Percentiles rank a stretch among this genome's conserved stretches.
Evolutionary conservation across 202 grass and related monocot genomes (phyloP).

Genomic region (Schoenoplectus tabernaemontani): DNA sequence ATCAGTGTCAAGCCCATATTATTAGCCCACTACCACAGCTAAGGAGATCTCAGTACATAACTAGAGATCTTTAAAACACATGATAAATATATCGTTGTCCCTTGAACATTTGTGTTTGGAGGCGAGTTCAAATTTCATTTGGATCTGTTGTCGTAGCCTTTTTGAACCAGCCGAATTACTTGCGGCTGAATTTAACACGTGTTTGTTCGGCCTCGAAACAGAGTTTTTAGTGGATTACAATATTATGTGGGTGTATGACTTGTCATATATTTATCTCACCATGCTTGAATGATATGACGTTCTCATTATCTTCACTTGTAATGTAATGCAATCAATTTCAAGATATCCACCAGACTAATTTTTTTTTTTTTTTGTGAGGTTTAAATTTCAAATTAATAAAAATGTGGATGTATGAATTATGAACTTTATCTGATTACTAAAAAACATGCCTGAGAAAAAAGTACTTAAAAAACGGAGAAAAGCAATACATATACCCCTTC

Average conservation of each 20-base stretch:
- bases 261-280: background rate
- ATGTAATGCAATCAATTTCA: background rate
- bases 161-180: background rate
- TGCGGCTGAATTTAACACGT: background rate
- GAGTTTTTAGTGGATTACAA: background rate
- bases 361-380: background rate
- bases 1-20: background rate
- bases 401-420: background rate
- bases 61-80: background rate
- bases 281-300: background rate
- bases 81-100: background rate
- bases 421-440: background rate
- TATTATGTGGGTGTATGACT: background rate
- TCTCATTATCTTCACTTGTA: background rate
- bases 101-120: background rate
- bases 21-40: background rate
- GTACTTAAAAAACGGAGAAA: background rate
- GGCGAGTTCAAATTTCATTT: background rate
- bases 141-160: background rate
- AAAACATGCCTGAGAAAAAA: background rate
- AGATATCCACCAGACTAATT: background rate
- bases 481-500: background rate
- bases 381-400: background rate
- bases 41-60: background rate
- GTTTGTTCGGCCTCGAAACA: background rate